Conservation (phyloP, 1,284 basidiomycete genomes). For the Termitomyces sp. region DNA sequence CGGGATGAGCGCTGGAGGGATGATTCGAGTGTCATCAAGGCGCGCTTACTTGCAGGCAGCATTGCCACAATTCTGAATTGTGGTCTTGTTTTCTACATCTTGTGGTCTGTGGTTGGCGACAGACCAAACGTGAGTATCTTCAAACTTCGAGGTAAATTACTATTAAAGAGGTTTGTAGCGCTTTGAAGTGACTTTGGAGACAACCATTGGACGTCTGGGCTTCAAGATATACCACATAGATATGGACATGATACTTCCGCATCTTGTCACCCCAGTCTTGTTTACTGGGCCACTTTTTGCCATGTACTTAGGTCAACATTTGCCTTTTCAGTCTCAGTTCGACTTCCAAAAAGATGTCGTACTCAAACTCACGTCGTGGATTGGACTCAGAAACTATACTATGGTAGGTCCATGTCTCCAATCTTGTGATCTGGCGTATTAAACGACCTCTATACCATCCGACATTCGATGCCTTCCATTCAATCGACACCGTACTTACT, state of each 20-base stretch:
- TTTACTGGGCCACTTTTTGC: slow-evolving; percentile 82
- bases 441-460: background rate
- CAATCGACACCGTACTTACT: background rate
- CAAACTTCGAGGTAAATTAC: background rate
- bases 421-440: background rate
- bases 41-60: slow-evolving; percentile 56
- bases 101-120: slow-evolving; percentile 28
- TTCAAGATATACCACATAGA: slow-evolving; percentile 17
- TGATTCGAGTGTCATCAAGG: slow-evolving; percentile 69
- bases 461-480: background rate
- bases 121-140: slow-evolving; percentile 27
- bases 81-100: slow-evolving; percentile 35
- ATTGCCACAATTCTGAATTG: slow-evolving; percentile 54
- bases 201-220: slow-evolving; percentile 17
- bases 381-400: slow-evolving; percentile 73
- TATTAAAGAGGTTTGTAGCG: slow-evolving; percentile 10
- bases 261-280: slow-evolving; percentile 72
- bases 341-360: slow-evolving; percentile 37
- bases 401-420: slow-evolving; percentile 50
- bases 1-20: slow-evolving; percentile 56
- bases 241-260: slow-evolving; percentile 40
- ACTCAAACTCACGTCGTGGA: slow-evolving; percentile 43
- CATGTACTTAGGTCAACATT: slow-evolving; percentile 44
- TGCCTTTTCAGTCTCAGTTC: slow-evolving; percentile 65
- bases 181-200: slow-evolving; percentile 11